These are phyloP conservation scores for Phlyctochytrium planicorne DNA, from an alignment of 192 early-diverging fungal species.

Conservation along the genomic window DNA sequence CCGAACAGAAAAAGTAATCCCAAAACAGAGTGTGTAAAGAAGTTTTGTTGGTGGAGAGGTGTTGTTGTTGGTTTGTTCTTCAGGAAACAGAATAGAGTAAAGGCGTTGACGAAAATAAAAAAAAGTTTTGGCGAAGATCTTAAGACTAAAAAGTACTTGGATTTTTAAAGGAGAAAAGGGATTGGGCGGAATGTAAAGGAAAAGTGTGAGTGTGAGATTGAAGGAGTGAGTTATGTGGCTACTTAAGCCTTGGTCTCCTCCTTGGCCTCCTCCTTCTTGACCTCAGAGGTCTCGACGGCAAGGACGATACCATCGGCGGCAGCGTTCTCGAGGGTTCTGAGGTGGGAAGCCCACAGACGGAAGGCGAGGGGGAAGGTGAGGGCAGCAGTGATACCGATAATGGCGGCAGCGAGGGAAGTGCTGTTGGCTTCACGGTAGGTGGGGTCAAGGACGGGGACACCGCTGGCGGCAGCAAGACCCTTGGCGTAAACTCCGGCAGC, in stretches of 20 bases:
- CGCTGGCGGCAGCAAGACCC: neutral
- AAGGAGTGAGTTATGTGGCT: too few species aligned
- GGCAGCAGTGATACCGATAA: neutral
- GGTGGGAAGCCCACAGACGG: neutral
- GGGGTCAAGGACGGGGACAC: neutral
- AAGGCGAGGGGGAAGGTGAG: neutral
- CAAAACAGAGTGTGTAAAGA: too few species aligned
- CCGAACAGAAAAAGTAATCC: too few species aligned
- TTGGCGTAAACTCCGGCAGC: neutral
- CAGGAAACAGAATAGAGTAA: too few species aligned
- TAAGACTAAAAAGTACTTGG: too few species aligned
- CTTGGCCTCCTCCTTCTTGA: neutral
- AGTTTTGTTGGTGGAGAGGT: too few species aligned
- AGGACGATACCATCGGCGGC: neutral
- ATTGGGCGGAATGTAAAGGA: too few species aligned
- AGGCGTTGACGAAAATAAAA: too few species aligned
- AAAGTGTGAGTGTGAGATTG: too few species aligned
- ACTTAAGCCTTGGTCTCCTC: conserved; percentile 2
- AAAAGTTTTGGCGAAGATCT: too few species aligned
- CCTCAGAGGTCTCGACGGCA: neutral
- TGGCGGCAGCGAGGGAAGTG: conserved; percentile 1
- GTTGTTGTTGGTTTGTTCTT: too few species aligned
- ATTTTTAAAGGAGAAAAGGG: too few species aligned
- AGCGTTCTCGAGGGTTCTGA: neutral
- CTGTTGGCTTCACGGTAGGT: neutral